Evolutionary conservation across 179 eudicot species (phyloP).

Genomic region (Spinacia oleracea): DNA sequence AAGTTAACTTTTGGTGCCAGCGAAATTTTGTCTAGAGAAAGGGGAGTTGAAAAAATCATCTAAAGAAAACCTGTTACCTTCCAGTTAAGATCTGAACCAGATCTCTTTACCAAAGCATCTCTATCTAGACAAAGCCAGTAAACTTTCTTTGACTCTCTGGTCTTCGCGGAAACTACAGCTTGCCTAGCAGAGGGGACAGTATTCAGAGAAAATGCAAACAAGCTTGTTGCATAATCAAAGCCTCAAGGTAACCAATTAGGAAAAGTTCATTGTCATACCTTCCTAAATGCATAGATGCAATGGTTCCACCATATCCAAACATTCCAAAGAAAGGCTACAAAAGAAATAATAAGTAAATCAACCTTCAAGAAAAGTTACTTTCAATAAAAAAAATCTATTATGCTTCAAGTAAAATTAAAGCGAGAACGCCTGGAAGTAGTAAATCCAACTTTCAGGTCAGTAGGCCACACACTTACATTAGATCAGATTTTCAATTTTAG

Average conservation of each 20-base stretch:
- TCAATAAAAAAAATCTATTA: not conserved
- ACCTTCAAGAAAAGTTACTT: not conserved
- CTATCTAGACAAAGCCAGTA: slow-evolving; percentile 52
- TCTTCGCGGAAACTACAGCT: slow-evolving; percentile 63
- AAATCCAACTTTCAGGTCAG: not conserved
- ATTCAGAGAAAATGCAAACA: slow-evolving; percentile 4
- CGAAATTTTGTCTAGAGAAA: not conserved
- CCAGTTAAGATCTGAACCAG: slow-evolving; percentile 53
- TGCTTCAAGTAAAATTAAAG: not conserved
- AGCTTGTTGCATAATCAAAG: not conserved
- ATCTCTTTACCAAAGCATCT: slow-evolving; percentile 50
- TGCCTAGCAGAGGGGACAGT: slow-evolving; percentile 35
- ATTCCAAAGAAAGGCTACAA: slow-evolving; percentile 81
- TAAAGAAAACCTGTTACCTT: slow-evolving; percentile 40
- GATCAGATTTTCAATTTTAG: not conserved
- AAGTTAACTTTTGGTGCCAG: not conserved
- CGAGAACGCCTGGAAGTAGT: not conserved
- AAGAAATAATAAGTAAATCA: slow-evolving; percentile 11
- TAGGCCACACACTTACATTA: too few relatives aligned
- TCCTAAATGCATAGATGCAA: slow-evolving; percentile 78
- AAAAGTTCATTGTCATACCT: slow-evolving; percentile 37
- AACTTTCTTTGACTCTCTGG: slow-evolving; percentile 53
- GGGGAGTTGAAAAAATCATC: not conserved
- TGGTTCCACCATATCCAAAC: slow-evolving; percentile 80
- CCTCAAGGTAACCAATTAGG: not conserved